These are phyloP conservation scores for Vigna angularis DNA, from an alignment of 306 rosid genomes.

Conservation along the genomic window DNA sequence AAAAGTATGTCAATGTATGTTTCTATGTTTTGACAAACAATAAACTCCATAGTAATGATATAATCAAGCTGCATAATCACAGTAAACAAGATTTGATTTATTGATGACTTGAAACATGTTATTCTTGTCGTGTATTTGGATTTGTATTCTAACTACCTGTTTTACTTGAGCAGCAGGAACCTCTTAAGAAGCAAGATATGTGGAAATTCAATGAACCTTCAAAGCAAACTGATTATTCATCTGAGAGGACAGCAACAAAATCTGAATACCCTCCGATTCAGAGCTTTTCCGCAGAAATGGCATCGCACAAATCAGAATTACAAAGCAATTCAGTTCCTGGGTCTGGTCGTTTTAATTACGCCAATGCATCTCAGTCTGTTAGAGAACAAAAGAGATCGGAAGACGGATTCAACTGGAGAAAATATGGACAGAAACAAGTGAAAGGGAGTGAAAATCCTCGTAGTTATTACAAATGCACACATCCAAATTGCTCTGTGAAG, in stretches of 20 bases:
- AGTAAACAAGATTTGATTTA: conserved; percentile 13
- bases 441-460: conserved; percentile 96
- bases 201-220: conserved; percentile 60
- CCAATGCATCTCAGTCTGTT: conserved; percentile 45
- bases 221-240: conserved; percentile 39
- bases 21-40: conserved; percentile 25
- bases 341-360: conserved; percentile 46
- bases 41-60: conserved; percentile 17
- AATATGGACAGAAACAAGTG: conserved; percentile 95
- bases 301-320: conserved; percentile 33
- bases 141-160: conserved; percentile 29
- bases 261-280: conserved; percentile 54
- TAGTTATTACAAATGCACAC: conserved; percentile 89
- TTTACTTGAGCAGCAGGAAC: conserved; percentile 51
- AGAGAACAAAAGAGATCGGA: conserved; percentile 70
- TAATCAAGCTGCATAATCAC: conserved; percentile 35
- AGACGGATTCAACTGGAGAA: conserved; percentile 95
- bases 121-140: conserved; percentile 30
- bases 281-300: conserved; percentile 52
- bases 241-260: conserved; percentile 56
- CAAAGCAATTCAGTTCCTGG: conserved; percentile 45
- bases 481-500: conserved; percentile 71
- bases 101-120: conserved; percentile 30
- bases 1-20: conserved; percentile 24
- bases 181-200: conserved; percentile 51